Conservation (phyloP, 768 basidiomycete genomes). For the Amanita polypyramis region DNA sequence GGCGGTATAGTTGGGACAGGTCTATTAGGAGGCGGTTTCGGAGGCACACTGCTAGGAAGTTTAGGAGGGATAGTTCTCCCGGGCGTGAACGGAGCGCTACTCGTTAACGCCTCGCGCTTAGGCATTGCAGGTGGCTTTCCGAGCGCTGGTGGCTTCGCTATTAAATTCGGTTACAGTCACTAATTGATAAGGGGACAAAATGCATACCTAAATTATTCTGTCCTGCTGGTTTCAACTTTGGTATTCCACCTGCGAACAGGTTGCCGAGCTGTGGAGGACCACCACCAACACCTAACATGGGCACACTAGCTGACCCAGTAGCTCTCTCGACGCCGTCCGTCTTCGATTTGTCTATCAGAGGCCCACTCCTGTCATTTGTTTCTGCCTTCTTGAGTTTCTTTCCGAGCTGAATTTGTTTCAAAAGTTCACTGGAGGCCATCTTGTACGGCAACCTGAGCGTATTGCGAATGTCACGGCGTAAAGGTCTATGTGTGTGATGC, state of each 20-base stretch:
- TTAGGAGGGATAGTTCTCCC: constrained; percentile 16
- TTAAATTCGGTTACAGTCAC: constrained; percentile 2
- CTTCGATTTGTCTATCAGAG: constrained; percentile 39
- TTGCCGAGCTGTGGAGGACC: constrained; percentile 74
- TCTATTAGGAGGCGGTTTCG: constrained; percentile 15
- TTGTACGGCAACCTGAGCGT: constrained; percentile 1
- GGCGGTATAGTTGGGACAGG: constrained; percentile 23
- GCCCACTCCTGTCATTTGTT: constrained; percentile 76
- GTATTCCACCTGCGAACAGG: constrained; percentile 87
- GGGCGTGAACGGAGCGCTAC: constrained; percentile 19
- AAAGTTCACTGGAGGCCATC: constrained; percentile 70
- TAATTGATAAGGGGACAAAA: constrained; percentile 5
- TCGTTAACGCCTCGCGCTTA: constrained; percentile 26
- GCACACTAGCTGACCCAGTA: constrained; percentile 13
- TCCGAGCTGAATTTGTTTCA: constrained; percentile 77
- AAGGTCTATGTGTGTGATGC: neutral
- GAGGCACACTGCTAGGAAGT: constrained; percentile 16
- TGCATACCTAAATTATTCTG: constrained; percentile 43
- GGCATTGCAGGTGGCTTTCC: constrained; percentile 63
- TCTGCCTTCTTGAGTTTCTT: constrained; percentile 72
- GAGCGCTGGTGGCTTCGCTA: constrained; percentile 52
- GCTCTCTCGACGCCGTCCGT: constrained; percentile 26
- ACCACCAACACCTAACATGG: constrained; percentile 16
- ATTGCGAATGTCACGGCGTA: neutral
- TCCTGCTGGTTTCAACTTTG: constrained; percentile 79